Percentiles rank a stretch among this genome's conserved stretches.
Conservation (phyloP, 495 filamentous ascomycete genomes). For the Podospora comata region DNA sequence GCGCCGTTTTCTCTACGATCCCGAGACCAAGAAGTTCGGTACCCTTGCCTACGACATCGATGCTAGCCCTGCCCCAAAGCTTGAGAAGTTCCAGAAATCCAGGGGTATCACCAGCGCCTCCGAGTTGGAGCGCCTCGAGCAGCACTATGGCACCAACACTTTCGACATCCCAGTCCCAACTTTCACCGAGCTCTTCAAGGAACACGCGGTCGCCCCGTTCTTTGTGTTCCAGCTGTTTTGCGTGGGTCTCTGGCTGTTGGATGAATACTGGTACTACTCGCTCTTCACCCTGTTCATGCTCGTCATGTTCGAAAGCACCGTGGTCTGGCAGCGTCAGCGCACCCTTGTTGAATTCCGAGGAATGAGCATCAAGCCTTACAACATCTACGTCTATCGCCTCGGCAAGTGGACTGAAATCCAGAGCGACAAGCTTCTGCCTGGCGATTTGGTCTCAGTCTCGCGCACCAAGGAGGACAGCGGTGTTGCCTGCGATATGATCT, state of each 20-base stretch:
- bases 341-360: conserved; percentile 97
- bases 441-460: conserved; percentile 92
- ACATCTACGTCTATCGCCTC: conserved; percentile 81
- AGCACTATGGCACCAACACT: conserved; percentile 94
- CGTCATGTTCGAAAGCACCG: conserved; percentile 94
- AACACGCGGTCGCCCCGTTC: conserved; percentile 97
- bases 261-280: conserved; percentile 99
- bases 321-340: conserved; percentile 97
- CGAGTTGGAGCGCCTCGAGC: conserved; percentile 72
- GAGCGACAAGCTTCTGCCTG: conserved; percentile 91
- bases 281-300: conserved; percentile 99
- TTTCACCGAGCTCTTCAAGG: conserved; percentile 93
- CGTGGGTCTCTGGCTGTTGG: conserved; percentile 96
- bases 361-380: conserved; percentile 99
- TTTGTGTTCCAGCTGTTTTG: conserved; percentile 99
- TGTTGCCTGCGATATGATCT: conserved; percentile 93
- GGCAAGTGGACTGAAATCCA: conserved; percentile 84
- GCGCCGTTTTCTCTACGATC: conserved; percentile 84
- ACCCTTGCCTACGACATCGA: conserved; percentile 86
- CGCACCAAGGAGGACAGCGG: conserved; percentile 96
- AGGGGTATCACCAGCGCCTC: conserved; percentile 65
- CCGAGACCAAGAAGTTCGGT: conserved; percentile 65
- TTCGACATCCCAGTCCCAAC: conserved; percentile 97
- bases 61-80: conserved; percentile 68
- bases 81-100: conserved; percentile 73